A percentile compares a stretch with the other conserved stretches of the same genome.
Evolutionary conservation across 75 land plant genomes (phyloP).

Genomic region (Picea glauca): DNA sequence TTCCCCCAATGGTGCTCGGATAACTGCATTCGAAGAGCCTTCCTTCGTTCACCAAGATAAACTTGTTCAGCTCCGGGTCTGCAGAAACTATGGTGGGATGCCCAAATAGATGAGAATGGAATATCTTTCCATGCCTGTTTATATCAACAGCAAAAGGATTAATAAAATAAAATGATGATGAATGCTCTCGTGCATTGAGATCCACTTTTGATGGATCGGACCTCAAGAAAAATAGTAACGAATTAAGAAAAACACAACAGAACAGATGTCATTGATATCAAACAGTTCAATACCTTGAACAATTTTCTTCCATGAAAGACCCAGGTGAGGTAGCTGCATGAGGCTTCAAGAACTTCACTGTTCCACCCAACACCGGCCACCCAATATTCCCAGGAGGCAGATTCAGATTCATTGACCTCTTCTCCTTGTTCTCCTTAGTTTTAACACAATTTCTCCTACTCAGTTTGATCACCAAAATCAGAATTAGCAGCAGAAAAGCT

Average conservation of each 20-base stretch:
- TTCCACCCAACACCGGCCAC: constrained; percentile 75
- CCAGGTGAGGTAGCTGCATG: constrained; percentile 62
- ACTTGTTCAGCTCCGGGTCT: constrained; percentile 66
- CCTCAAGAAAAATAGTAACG: background rate
- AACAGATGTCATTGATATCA: background rate
- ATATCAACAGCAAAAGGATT: background rate
- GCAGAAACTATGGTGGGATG: constrained; percentile 77
- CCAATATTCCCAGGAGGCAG: constrained; percentile 74
- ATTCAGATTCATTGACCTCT: constrained; percentile 5
- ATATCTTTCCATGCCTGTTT: constrained; percentile 75
- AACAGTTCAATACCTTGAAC: constrained; percentile 32
- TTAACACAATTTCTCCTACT: no score
- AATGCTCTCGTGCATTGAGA: background rate
- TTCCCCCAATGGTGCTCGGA: constrained; percentile 70
- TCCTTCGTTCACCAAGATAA: constrained; percentile 75
- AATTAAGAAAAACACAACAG: background rate
- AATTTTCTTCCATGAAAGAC: constrained; percentile 67
- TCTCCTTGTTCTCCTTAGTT: no score
- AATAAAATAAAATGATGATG: background rate
- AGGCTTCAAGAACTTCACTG: constrained; percentile 58
- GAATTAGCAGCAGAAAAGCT: no score
- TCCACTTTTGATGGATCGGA: background rate
- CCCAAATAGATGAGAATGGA: constrained; percentile 71
- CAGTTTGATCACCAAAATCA: no score
- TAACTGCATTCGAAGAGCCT: constrained; percentile 74